phyloP scores from a whole-genome alignment of 345 rosid genomes.

The Eucalyptus sideroxylon region DNA sequence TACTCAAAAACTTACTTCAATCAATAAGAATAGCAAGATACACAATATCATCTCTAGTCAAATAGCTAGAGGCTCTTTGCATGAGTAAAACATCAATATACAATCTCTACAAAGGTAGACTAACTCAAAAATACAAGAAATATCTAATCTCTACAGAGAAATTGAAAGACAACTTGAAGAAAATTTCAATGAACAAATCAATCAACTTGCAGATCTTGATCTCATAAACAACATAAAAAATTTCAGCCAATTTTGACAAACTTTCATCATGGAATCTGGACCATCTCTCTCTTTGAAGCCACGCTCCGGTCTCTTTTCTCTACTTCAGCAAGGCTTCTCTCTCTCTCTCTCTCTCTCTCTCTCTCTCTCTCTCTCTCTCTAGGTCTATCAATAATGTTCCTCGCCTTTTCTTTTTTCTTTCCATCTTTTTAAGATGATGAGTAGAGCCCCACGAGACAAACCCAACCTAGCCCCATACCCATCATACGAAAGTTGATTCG shows the following conservation, averaged over 20 bases:
- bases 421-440: background rate
- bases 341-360: no score
- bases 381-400: background rate
- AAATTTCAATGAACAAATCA: background rate
- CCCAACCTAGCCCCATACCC: background rate
- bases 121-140: background rate
- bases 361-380: background rate
- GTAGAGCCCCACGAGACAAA: background rate
- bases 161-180: background rate
- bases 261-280: background rate
- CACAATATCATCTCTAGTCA: background rate
- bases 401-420: background rate
- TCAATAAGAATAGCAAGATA: background rate
- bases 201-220: background rate
- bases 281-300: background rate
- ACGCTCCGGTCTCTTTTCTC: background rate
- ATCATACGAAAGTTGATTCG: background rate
- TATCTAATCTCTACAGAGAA: background rate
- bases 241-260: background rate
- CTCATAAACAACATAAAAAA: background rate
- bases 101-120: background rate
- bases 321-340: background rate
- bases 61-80: background rate
- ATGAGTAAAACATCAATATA: background rate
- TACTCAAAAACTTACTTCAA: background rate